These are phyloP conservation scores for Podospora australis DNA, from an alignment of 495 filamentous ascomycete species.

Conservation along the genomic window DNA sequence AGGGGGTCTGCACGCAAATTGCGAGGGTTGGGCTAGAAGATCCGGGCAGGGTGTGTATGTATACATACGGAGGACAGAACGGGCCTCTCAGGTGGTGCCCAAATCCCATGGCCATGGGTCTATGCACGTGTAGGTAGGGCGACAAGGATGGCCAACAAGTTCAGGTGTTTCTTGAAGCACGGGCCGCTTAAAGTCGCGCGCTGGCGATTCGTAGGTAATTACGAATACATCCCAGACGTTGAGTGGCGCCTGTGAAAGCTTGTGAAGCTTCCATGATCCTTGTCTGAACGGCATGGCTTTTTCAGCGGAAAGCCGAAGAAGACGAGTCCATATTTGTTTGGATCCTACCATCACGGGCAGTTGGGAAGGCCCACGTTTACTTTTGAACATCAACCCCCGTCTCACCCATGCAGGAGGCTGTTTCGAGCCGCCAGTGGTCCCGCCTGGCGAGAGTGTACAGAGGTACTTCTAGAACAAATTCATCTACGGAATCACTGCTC, in stretches of 20 bases:
- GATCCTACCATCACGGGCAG: not conserved
- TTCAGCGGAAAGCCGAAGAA: constrained; percentile 3
- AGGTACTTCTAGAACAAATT: no score
- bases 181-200: constrained; percentile 1
- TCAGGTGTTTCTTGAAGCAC: not conserved
- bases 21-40: no score
- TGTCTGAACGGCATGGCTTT: no score
- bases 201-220: constrained; percentile 1
- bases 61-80: no score
- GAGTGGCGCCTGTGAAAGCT: constrained; percentile 18
- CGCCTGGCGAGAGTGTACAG: no score
- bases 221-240: constrained; percentile 20
- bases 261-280: constrained; percentile 17
- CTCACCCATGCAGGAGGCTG: not conserved
- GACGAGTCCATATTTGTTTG: constrained; percentile 2
- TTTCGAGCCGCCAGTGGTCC: not conserved
- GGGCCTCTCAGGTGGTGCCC: not conserved
- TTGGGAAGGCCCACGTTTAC: not conserved
- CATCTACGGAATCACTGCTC: no score
- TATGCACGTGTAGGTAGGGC: not conserved
- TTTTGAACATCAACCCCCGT: not conserved
- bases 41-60: no score
- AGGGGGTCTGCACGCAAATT: no score
- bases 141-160: no score
- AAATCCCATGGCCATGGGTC: constrained; percentile 1